Percentiles rank a stretch among this genome's conserved stretches.
Evolutionary conservation across 2,329 filamentous ascomycete species (phyloP).

Genomic region (Pestalotiopsis fici): DNA sequence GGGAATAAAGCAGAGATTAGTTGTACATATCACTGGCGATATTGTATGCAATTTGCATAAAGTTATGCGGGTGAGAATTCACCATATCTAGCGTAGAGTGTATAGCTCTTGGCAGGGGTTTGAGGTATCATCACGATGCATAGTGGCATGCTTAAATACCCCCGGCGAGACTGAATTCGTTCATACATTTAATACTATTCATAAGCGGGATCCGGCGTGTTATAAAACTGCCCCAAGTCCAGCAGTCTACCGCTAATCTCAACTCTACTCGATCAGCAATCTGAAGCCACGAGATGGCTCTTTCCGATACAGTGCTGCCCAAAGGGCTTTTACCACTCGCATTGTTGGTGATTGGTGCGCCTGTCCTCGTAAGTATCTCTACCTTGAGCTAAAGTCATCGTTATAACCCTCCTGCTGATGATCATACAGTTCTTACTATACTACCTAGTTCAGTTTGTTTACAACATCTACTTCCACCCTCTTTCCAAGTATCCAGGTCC

Average conservation of each 20-base stretch:
- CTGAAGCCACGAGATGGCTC: not conserved
- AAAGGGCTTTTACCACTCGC: not conserved
- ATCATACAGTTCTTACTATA: not conserved
- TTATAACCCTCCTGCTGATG: not conserved
- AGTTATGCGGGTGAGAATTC: not conserved
- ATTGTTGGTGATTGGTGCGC: not conserved
- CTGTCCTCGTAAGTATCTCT: not conserved
- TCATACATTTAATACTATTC: not conserved
- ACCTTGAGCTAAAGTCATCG: not conserved
- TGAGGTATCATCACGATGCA: not conserved
- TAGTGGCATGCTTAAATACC: not conserved
- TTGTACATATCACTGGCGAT: no score
- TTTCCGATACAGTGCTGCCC: not conserved
- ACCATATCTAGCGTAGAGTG: not conserved
- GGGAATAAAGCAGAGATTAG: no score
- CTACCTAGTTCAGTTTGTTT: slow-evolving; percentile 8
- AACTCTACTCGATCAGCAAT: not conserved
- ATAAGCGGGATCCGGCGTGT: not conserved
- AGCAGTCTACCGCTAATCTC: not conserved
- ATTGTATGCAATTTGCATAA: not conserved
- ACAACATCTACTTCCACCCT: slow-evolving; percentile 21
- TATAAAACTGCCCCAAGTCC: not conserved
- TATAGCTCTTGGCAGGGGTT: not conserved
- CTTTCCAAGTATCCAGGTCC: slow-evolving; percentile 20
- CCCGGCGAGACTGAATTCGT: not conserved